phyloP scores from a whole-genome alignment of 148 eudicot species.

The Cornus suecica region DNA sequence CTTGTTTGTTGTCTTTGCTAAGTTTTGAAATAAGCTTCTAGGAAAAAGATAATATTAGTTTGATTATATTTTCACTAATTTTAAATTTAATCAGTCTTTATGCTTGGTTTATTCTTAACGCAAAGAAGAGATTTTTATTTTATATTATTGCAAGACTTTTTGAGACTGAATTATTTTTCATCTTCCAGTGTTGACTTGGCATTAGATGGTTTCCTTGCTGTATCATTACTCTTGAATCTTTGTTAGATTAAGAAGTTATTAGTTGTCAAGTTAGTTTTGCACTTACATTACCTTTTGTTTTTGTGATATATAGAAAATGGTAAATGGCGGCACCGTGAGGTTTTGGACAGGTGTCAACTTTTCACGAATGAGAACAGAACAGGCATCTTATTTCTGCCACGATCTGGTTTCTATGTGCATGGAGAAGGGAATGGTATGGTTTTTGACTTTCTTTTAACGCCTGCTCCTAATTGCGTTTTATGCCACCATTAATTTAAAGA shows the following conservation, averaged over 20 bases:
- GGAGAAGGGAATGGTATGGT: conserved; percentile 75
- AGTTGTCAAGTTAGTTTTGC: neutral
- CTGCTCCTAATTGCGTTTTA: neutral
- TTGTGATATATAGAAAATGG: conserved; percentile 59
- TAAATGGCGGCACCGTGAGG: conserved; percentile 49
- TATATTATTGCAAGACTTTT: too few relatives aligned
- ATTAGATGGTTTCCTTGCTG: too few relatives aligned
- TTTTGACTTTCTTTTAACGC: neutral
- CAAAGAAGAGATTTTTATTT: too few relatives aligned
- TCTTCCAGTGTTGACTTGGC: too few relatives aligned
- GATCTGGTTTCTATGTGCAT: conserved; percentile 56
- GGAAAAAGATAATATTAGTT: neutral
- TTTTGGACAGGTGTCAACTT: conserved; percentile 70
- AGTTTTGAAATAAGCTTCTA: neutral
- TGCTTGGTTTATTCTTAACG: neutral
- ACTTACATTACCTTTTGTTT: neutral
- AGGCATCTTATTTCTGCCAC: conserved; percentile 31
- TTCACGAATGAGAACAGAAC: conserved; percentile 22
- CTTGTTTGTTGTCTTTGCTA: neutral
- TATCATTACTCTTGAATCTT: neutral
- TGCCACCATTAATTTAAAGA: neutral
- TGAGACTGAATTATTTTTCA: too few relatives aligned
- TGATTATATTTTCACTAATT: neutral
- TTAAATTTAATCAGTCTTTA: too few relatives aligned
- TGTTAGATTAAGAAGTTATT: neutral